Evolutionary conservation across 305 asterid species (phyloP), one percentile per base, ranked within the genome.

Genomic region (Solanum hybrid): DNA sequence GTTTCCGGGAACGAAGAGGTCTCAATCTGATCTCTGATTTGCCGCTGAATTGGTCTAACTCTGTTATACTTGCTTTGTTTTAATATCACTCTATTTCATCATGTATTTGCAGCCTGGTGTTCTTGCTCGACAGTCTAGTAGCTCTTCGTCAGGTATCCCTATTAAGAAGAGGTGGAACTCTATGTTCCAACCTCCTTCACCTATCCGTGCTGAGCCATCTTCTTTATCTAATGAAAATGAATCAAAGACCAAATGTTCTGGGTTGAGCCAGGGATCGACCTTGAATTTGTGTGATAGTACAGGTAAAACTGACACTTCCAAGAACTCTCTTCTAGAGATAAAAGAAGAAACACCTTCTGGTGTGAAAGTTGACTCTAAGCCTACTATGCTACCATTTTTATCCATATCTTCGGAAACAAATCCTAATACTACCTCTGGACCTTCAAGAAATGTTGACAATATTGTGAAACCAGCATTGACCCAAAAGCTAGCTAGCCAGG

Each of bases 151-250:
- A 89, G 94, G 94, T 92, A 92, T 97, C 90, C 99, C 99, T 51
- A 92, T 96, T 9, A 97, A 96, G 96, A 97, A 97, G 92, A 95
- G 99, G 91, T 95, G 95, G 91, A 93, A 95, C 92, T 95, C 95
- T 5, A 84, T 95, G 68, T 79, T 93, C 79, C 94, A 90, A 75
- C 92, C 95, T 10, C 83, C 92, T 22, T 92, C 98, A 73, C 94
- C 98, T 91, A 90, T 96, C n/a, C 90, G 81, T 20, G 94, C 92
- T 90, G 96, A 93, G 80, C 91, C 91, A n/a, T 78, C 92, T 29
- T 80, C 92, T 7, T 22, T 79, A 5, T 37, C 82, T 1, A 91
- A 37, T 88, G 93, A 86, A 51, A 88, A 70, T 77, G 93, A 91
- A 90, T 87, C 87, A 11, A 92, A 92, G 89, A 90, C 90, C 10